Evolutionary conservation across 2,329 filamentous ascomycete genomes (phyloP).

Genomic region (Fusarium pseudoanthophilum): DNA sequence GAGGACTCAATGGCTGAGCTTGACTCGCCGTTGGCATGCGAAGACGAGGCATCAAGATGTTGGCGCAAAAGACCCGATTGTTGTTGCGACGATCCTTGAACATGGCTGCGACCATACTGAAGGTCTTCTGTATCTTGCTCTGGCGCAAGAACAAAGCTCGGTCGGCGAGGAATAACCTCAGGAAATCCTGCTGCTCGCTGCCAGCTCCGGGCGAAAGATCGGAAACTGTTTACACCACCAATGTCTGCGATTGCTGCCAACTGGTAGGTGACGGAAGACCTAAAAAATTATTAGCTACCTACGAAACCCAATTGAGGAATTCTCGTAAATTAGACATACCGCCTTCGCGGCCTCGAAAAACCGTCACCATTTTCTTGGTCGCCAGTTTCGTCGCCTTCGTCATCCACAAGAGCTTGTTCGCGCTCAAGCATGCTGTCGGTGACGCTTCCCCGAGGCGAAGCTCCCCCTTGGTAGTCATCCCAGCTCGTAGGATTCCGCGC

Average conservation of each 20-base stretch:
- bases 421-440: constrained; percentile 57
- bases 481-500: constrained; percentile 56
- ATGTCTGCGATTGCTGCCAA: constrained; percentile 73
- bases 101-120: constrained; percentile 55
- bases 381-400: constrained; percentile 50
- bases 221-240: constrained; percentile 92
- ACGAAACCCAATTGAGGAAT: background rate
- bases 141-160: constrained; percentile 75
- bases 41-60: constrained; percentile 58
- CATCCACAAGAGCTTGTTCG: constrained; percentile 58
- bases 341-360: constrained; percentile 48
- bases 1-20: constrained; percentile 37
- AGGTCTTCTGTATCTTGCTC: constrained; percentile 55
- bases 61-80: constrained; percentile 62
- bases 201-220: constrained; percentile 93
- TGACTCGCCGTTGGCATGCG: constrained; percentile 36
- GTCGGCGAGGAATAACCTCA: constrained; percentile 84
- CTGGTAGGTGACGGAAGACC: constrained; percentile 68
- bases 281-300: constrained; percentile 42
- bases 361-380: constrained; percentile 43
- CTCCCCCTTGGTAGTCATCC: constrained; percentile 59
- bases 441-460: constrained; percentile 56
- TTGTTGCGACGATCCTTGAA: constrained; percentile 50
- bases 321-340: constrained; percentile 30
- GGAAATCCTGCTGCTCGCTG: constrained; percentile 88